Evolutionary conservation across 164 flowering plant genomes (phyloP), one percentile per base, ranked within the genome.

Genomic region (Vitis riparia): DNA sequence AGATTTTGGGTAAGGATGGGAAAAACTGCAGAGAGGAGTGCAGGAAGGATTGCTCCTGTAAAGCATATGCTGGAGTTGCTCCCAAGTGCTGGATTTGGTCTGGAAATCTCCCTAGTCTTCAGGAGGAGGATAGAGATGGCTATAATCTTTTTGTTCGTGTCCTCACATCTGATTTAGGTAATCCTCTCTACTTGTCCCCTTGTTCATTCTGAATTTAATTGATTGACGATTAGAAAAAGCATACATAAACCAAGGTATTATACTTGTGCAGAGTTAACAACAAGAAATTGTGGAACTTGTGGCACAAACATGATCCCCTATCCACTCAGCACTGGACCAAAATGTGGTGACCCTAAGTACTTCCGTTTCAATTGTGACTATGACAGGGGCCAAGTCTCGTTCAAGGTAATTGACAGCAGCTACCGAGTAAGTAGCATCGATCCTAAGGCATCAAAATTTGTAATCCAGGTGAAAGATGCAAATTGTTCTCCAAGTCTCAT

Each of bases 301-400:
- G 82, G 86, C 66, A 70, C 81, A 65, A 78, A 66, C 71, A 11
- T 63, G 47, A 67, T 84, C 50, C 87, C 85, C 4, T 84, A 82
- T 69, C 87, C 87, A 2, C 70, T 84, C 5, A 84, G 87, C 76
- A 84, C 76, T 8, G 79, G 79, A 23, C 65, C 77, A 14, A 61
- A 69, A 11, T 84, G 87, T 58, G 87, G 87, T 11, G 87, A 84
- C 32, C 72, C 76, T 9, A 27, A 15, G 19, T 84, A 82, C 72
- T 53, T 27, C 58, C 71, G 68, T 62, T 78, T 84, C 71, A 6
- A 51, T 49, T 84, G 85, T 73, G 68, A 84, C 65, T 16, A 27
- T 49, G 47, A 77, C 11, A 62, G 75, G 0, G 81, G 84, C 27
- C 72, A 74, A 55, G 66, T 80, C 55, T 61, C 17, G 58, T 83